A percentile compares a stretch with the other conserved stretches of the same genome.
These are phyloP conservation scores for Vaccinium vitisidaea DNA, from an alignment of 148 eudicot species.

Conservation along the genomic window DNA sequence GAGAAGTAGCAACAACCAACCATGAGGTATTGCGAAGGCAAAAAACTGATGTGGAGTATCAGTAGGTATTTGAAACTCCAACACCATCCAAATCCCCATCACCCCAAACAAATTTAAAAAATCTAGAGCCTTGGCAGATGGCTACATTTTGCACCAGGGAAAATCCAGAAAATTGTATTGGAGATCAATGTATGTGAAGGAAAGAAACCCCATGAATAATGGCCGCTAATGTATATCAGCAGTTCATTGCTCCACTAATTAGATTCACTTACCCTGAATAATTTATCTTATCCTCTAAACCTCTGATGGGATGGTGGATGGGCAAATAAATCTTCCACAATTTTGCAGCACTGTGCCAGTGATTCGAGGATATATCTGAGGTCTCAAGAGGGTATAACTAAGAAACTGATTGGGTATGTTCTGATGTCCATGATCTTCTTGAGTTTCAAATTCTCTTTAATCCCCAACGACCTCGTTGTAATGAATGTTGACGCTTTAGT, in stretches of 20 bases:
- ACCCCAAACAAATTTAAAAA: neutral
- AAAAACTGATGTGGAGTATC: neutral
- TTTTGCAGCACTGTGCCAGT: neutral
- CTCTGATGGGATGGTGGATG: neutral
- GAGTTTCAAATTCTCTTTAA: neutral
- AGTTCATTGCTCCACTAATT: constrained; percentile 1
- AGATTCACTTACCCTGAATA: neutral
- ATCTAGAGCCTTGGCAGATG: neutral
- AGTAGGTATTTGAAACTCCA: constrained; percentile 9
- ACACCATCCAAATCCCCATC: neutral
- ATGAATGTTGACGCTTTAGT: neutral
- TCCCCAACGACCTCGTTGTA: neutral
- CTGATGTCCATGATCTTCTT: neutral
- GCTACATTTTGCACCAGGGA: neutral
- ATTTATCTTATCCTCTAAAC: neutral
- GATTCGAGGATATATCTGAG: neutral
- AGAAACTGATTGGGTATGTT: neutral
- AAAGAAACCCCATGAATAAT: neutral
- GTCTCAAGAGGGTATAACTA: neutral
- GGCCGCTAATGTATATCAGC: neutral
- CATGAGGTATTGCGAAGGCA: neutral
- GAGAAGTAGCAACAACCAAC: neutral
- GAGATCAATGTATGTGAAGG: neutral
- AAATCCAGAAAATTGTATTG: neutral
- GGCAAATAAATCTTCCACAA: neutral